These are phyloP conservation scores for Thalassiosira profunda DNA, from an alignment of 108 stramenopile species.

Conservation along the genomic window DNA sequence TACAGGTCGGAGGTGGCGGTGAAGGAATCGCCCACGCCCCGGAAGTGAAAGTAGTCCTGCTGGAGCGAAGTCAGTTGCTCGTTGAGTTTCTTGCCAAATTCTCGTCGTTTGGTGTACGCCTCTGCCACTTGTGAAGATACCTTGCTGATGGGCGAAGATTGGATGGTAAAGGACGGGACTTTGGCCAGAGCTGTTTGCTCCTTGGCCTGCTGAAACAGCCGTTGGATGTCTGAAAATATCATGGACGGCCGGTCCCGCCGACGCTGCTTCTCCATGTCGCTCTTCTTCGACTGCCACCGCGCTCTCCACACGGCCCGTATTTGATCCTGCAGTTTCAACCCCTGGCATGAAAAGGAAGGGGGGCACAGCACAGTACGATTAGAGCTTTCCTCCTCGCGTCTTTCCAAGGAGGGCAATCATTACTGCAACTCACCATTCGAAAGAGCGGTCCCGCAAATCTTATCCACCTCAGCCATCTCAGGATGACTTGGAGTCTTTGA, in stretches of 20 bases:
- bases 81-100: constrained; percentile 34
- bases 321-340: constrained; percentile 49
- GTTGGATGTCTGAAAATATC: constrained; percentile 42
- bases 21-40: too few species aligned
- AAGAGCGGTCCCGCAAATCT: constrained; percentile 66
- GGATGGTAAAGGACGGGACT: constrained; percentile 25
- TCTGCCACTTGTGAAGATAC: constrained; percentile 41
- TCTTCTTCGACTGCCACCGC: constrained; percentile 26
- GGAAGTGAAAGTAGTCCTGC: constrained; percentile 23
- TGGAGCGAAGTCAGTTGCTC: constrained; percentile 46
- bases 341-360: too few species aligned
- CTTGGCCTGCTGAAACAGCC: constrained; percentile 37
- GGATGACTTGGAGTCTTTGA: constrained; percentile 47
- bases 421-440: constrained; percentile 48
- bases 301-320: constrained; percentile 30
- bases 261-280: constrained; percentile 25
- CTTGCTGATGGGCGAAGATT: constrained; percentile 20
- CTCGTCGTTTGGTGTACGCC: constrained; percentile 36
- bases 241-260: constrained; percentile 26
- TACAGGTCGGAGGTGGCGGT: constrained; percentile 49
- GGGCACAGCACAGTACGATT: too few species aligned
- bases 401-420: too few species aligned
- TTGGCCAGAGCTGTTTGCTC: constrained; percentile 39
- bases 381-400: too few species aligned
- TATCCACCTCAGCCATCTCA: constrained; percentile 51